Conservation (phyloP, 306 rosid genomes). For the Ochetophila trinervis region DNA sequence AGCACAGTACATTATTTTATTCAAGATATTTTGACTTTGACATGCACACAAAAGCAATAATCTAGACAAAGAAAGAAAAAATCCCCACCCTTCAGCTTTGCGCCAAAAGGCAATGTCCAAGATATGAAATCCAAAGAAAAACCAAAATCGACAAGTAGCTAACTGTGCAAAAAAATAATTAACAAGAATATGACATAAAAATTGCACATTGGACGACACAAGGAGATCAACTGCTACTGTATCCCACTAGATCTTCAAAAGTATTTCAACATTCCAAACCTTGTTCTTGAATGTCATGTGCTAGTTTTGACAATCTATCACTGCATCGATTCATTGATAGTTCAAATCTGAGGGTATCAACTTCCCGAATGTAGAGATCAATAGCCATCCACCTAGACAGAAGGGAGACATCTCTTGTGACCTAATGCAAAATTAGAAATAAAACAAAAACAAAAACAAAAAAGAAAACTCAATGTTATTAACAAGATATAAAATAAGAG, state of each 20-base stretch:
- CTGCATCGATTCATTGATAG: conserved; percentile 89
- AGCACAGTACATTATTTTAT: neutral
- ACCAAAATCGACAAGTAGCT: neutral
- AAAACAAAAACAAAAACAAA: too few relatives aligned
- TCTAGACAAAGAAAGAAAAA: too few relatives aligned
- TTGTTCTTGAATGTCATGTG: conserved; percentile 69
- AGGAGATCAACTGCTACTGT: conserved; percentile 6
- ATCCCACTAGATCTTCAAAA: conserved; percentile 12
- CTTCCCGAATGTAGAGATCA: conserved; percentile 82
- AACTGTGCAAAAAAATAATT: neutral
- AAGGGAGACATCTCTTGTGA: conserved; percentile 82
- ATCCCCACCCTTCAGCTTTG: too few relatives aligned
- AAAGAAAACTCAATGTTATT: too few relatives aligned
- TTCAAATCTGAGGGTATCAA: conserved; percentile 87
- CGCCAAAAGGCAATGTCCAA: too few relatives aligned
- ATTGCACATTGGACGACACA: neutral
- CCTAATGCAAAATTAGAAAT: conserved; percentile 47
- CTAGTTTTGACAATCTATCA: conserved; percentile 55
- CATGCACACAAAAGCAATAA: neutral
- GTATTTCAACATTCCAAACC: conserved; percentile 42
- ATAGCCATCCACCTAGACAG: conserved; percentile 91
- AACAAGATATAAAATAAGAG: too few relatives aligned
- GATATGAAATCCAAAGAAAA: neutral
- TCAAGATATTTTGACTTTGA: neutral
- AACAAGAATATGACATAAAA: neutral